A percentile compares a stretch with the other conserved stretches of the same genome.
phyloP scores from a whole-genome alignment of 176 grass and related monocot genomes.

The Luzula sylvatica region DNA sequence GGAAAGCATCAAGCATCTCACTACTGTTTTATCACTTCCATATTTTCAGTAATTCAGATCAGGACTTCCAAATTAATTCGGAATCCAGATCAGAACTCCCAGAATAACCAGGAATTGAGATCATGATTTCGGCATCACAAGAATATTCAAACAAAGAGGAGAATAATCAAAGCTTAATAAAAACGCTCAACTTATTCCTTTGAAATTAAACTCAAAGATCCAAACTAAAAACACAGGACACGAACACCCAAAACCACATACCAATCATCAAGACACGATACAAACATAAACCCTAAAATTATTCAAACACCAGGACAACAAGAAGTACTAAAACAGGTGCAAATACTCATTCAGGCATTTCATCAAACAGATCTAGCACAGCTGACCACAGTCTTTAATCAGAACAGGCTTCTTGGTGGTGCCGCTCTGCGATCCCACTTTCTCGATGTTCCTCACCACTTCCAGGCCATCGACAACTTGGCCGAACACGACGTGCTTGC shows the following conservation, averaged over 20 bases:
- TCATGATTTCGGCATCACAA: background rate
- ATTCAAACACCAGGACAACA: conserved; percentile 16
- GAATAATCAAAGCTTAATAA: background rate
- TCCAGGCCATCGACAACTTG: conserved; percentile 9
- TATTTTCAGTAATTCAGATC: too few species aligned
- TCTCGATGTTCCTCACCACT: conserved; percentile 20
- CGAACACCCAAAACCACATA: background rate
- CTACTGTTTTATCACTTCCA: too few species aligned
- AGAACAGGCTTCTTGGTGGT: background rate
- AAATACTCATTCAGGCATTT: background rate
- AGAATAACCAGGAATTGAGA: too few species aligned
- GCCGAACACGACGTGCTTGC: conserved; percentile 25
- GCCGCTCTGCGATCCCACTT: conserved; percentile 17
- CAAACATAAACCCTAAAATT: conserved; percentile 11
- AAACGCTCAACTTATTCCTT: background rate
- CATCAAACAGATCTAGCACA: conserved; percentile 16
- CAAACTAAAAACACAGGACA: conserved; percentile 18
- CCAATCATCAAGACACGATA: background rate
- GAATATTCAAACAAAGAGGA: background rate
- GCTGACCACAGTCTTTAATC: conserved; percentile 17
- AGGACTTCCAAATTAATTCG: too few species aligned
- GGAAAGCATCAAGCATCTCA: too few species aligned
- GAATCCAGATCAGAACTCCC: too few species aligned
- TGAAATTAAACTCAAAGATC: conserved; percentile 16
- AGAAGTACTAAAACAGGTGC: background rate